Conservation (phyloP, 371 early-diverging fungal species). For the Coemansia sp. region DNA sequence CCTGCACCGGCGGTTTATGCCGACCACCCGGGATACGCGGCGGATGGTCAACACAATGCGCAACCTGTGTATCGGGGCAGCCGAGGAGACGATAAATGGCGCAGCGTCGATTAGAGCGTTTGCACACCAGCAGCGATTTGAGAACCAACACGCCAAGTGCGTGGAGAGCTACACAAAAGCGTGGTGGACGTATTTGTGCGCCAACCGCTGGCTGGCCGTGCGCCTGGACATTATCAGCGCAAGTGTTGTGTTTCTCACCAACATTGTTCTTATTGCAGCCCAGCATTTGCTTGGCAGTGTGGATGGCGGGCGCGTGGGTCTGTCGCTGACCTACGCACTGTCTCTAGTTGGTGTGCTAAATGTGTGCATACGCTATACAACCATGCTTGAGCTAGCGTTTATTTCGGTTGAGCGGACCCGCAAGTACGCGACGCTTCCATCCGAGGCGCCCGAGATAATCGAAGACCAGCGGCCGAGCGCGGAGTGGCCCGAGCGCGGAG, state of each 20-base stretch:
- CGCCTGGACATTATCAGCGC: constrained; percentile 38
- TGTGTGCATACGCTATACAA: constrained; percentile 8
- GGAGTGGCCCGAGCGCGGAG: constrained; percentile 59
- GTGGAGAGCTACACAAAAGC: constrained; percentile 65
- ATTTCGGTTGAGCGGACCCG: constrained; percentile 51
- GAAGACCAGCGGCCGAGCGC: constrained; percentile 42
- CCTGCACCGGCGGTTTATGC: constrained; percentile 10
- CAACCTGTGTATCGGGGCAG: neutral
- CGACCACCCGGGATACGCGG: constrained; percentile 10
- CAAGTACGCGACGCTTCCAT: constrained; percentile 22
- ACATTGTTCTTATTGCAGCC: constrained; percentile 11
- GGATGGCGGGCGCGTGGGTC: constrained; percentile 15
- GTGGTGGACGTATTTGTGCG: constrained; percentile 32
- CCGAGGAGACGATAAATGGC: constrained; percentile 13
- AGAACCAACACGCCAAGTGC: constrained; percentile 39
- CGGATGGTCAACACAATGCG: constrained; percentile 8
- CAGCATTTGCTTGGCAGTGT: constrained; percentile 1
- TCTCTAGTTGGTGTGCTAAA: constrained; percentile 21
- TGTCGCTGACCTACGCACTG: constrained; percentile 30
- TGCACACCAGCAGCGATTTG: constrained; percentile 3
- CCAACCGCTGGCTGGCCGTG: constrained; percentile 44
- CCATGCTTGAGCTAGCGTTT: constrained; percentile 42
- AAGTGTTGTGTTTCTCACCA: constrained; percentile 23
- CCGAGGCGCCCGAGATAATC: constrained; percentile 60
- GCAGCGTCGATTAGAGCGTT: constrained; percentile 15